A percentile compares a stretch with the other conserved stretches of the same genome.
phyloP scores from a whole-genome alignment of 2,329 filamentous ascomycete genomes.

The Diaporthe eres region DNA sequence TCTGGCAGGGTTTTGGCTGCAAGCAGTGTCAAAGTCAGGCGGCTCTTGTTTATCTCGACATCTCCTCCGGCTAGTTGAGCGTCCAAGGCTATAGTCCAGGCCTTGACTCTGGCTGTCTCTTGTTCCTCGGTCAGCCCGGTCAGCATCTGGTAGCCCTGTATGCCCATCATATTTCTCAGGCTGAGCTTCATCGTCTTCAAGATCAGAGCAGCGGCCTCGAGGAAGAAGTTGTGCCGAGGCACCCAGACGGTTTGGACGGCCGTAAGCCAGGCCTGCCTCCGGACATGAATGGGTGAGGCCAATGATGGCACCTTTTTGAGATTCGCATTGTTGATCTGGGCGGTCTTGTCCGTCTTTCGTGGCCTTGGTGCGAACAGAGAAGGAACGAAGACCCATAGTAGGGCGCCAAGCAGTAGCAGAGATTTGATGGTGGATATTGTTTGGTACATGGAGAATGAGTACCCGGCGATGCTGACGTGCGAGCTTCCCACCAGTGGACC shows the following conservation, averaged over 20 bases:
- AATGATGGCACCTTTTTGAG: conserved; percentile 76
- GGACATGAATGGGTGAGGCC: conserved; percentile 86
- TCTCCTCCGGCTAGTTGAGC: conserved; percentile 94
- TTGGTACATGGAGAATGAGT: conserved; percentile 60
- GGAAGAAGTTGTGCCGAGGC: conserved; percentile 86
- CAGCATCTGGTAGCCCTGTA: conserved; percentile 81
- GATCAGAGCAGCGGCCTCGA: conserved; percentile 85
- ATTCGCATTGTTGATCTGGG: conserved; percentile 52
- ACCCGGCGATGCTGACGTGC: conserved; percentile 68
- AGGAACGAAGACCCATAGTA: conserved; percentile 70
- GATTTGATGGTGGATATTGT: conserved; percentile 67
- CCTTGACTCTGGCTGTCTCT: conserved; percentile 88
- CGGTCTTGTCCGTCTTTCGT: conserved; percentile 62
- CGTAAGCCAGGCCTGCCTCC: conserved; percentile 91
- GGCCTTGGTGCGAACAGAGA: conserved; percentile 69
- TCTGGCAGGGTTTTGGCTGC: conserved; percentile 89
- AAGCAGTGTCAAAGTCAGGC: conserved; percentile 87
- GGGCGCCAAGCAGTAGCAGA: conserved; percentile 64
- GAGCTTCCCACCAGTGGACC: conserved; percentile 61
- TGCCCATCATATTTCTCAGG: conserved; percentile 82
- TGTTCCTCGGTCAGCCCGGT: conserved; percentile 88
- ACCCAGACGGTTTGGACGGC: conserved; percentile 94
- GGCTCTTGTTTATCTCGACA: conserved; percentile 88
- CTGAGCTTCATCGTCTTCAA: conserved; percentile 88
- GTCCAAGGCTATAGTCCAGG: conserved; percentile 94